Conservation (phyloP, 2,329 filamentous ascomycete species). For the Lasiodiplodia theobromae region DNA sequence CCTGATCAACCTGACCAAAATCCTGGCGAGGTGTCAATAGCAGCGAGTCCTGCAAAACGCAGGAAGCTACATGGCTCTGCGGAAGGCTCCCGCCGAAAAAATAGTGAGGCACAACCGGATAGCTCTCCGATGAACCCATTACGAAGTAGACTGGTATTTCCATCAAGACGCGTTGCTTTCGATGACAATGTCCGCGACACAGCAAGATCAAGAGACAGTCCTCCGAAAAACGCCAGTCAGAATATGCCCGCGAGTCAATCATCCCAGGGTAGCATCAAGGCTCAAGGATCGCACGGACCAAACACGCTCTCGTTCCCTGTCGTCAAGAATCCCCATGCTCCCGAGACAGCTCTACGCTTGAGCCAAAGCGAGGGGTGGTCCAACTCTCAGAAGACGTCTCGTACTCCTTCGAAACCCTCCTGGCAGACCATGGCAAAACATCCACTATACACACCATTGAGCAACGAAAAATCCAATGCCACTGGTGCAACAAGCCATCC, state of each 20-base stretch:
- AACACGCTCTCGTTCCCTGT: slow-evolving; percentile 71
- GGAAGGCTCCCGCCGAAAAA: neutral
- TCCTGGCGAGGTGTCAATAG: neutral
- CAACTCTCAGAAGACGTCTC: slow-evolving; percentile 45
- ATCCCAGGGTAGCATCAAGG: slow-evolving; percentile 51
- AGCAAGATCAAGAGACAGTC: slow-evolving; percentile 1
- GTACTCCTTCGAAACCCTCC: slow-evolving; percentile 8
- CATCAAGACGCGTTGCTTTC: slow-evolving; percentile 11
- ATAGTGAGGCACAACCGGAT: neutral
- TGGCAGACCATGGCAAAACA: neutral
- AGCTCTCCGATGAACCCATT: neutral
- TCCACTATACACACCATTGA: slow-evolving; percentile 42
- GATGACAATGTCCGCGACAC: slow-evolving; percentile 2
- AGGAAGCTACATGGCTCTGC: neutral
- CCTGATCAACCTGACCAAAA: neutral
- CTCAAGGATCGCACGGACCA: slow-evolving; percentile 45
- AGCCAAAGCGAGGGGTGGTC: slow-evolving; percentile 69
- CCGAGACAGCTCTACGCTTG: slow-evolving; percentile 67
- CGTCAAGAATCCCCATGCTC: slow-evolving; percentile 77
- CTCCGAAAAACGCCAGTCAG: slow-evolving; percentile 20
- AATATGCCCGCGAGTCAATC: slow-evolving; percentile 36
- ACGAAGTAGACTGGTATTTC: neutral
- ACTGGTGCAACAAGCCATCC: slow-evolving; percentile 33
- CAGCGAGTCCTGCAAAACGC: slow-evolving; percentile 2
- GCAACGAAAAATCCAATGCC: slow-evolving; percentile 37